Percentiles rank a stretch among this genome's conserved stretches.
These are phyloP conservation scores for Vickermania spadyakhi DNA, from an alignment of 208 protist genomes.

Conservation along the genomic window DNA sequence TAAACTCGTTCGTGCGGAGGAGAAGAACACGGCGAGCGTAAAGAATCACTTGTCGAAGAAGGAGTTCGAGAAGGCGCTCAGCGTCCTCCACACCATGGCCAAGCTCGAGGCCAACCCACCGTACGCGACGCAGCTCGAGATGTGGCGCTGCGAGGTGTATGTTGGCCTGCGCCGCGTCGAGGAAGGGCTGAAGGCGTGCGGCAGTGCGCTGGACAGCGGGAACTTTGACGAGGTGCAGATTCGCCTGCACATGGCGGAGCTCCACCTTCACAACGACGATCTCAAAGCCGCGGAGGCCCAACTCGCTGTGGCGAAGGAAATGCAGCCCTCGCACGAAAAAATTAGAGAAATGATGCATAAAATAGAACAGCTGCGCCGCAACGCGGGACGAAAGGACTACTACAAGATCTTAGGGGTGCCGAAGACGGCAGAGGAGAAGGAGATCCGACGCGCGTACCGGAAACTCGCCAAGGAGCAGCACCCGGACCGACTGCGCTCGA, in stretches of 20 bases:
- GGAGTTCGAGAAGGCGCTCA: constrained; percentile 35
- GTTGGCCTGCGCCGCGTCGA: constrained; percentile 44
- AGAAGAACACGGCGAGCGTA: constrained; percentile 26
- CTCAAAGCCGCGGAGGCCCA: constrained; percentile 41
- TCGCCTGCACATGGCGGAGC: constrained; percentile 51
- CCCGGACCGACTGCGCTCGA: constrained; percentile 81
- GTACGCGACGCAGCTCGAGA: constrained; percentile 53
- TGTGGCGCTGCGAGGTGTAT: constrained; percentile 73
- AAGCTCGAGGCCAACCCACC: constrained; percentile 37
- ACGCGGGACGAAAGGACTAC: constrained; percentile 79
- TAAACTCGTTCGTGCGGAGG: constrained; percentile 59
- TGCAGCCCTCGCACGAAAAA: constrained; percentile 18
- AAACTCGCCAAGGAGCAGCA: constrained; percentile 82
- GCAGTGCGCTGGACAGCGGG: constrained; percentile 24
- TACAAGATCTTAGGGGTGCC: constrained; percentile 89
- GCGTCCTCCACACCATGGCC: constrained; percentile 30
- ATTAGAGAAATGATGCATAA: constrained; percentile 25
- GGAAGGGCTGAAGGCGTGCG: constrained; percentile 43
- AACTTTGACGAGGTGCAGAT: constrained; percentile 35
- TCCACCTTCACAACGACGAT: constrained; percentile 77
- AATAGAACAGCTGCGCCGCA: constrained; percentile 13
- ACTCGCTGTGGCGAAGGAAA: constrained; percentile 11
- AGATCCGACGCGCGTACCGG: constrained; percentile 88
- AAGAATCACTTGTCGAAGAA: constrained; percentile 22
- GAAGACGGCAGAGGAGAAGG: constrained; percentile 57